These are phyloP conservation scores for Limnomonas spitsbergensis DNA, from an alignment of 139 green algal species.

Conservation along the genomic window DNA sequence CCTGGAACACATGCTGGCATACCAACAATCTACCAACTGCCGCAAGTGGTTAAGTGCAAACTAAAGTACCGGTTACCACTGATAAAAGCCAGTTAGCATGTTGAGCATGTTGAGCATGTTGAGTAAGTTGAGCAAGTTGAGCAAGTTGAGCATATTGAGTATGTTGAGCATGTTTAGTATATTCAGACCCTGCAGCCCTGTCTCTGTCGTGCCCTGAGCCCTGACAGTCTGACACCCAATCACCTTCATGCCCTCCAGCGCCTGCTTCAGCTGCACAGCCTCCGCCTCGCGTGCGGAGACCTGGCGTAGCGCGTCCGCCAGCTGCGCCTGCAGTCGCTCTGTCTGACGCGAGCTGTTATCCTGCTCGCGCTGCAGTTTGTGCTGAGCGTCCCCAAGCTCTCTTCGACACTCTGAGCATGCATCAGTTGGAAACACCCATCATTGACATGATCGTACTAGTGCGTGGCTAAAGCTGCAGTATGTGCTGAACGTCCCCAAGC, in stretches of 20 bases:
- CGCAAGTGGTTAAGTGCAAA: too few species aligned
- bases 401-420: background rate
- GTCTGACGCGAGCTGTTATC: background rate
- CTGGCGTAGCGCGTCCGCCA: background rate
- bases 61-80: too few species aligned
- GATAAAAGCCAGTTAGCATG: too few species aligned
- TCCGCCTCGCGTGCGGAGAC: slow-evolving; percentile 8
- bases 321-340: slow-evolving; percentile 1
- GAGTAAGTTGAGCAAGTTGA: too few species aligned
- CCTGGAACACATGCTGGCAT: too few species aligned
- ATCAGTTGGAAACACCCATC: slow-evolving; percentile 10
- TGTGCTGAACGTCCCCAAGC: slow-evolving; percentile 11
- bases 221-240: too few species aligned
- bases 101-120: too few species aligned
- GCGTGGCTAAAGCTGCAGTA: slow-evolving; percentile 10
- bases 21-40: too few species aligned
- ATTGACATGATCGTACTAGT: background rate
- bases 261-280: slow-evolving; percentile 17
- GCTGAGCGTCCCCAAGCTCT: slow-evolving; percentile 7
- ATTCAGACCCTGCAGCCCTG: too few species aligned
- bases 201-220: too few species aligned
- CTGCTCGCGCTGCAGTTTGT: slow-evolving; percentile 19
- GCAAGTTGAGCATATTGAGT: too few species aligned
- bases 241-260: background rate
- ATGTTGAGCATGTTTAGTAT: too few species aligned